phyloP scores from a whole-genome alignment of 2,329 filamentous ascomycete species.

The Calonectria multiphialidica region DNA sequence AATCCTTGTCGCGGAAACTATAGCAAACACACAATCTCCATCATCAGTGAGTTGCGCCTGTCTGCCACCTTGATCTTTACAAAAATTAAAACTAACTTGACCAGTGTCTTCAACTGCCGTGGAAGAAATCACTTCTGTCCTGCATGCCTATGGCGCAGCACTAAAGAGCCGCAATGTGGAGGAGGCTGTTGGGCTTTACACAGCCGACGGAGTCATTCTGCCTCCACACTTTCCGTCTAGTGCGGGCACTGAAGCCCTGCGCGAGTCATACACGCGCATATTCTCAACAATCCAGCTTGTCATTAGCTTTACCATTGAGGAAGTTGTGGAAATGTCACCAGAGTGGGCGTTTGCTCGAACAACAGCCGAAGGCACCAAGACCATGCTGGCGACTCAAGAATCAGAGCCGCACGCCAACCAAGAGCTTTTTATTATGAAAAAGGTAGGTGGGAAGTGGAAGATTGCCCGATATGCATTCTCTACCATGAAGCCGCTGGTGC shows the following conservation, averaged over 20 bases:
- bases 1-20: too few relatives aligned
- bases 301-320: constrained; percentile 29
- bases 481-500: constrained; percentile 37
- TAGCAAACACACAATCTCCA: not conserved
- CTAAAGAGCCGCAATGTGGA: constrained; percentile 32
- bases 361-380: constrained; percentile 35
- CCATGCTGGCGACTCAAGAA: constrained; percentile 31
- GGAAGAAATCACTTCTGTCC: constrained; percentile 2
- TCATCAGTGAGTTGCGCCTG: not conserved
- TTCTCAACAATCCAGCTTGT: constrained; percentile 30
- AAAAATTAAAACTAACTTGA: not conserved
- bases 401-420: constrained; percentile 34
- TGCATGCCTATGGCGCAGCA: constrained; percentile 31
- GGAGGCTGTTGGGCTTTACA: constrained; percentile 33
- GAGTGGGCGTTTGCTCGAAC: constrained; percentile 38
- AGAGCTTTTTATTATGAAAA: constrained; percentile 37
- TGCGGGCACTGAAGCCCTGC: constrained; percentile 26
- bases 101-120: constrained; percentile 10
- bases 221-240: constrained; percentile 36
- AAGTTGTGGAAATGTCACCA: constrained; percentile 33
- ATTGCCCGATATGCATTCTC: constrained; percentile 40
- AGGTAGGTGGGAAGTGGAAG: constrained; percentile 29
- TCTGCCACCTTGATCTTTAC: too few relatives aligned
- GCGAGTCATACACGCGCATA: constrained; percentile 35
- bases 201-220: constrained; percentile 39